phyloP scores from a whole-genome alignment of 352 stramenopile genomes.

The Phytophthora hybrid region DNA sequence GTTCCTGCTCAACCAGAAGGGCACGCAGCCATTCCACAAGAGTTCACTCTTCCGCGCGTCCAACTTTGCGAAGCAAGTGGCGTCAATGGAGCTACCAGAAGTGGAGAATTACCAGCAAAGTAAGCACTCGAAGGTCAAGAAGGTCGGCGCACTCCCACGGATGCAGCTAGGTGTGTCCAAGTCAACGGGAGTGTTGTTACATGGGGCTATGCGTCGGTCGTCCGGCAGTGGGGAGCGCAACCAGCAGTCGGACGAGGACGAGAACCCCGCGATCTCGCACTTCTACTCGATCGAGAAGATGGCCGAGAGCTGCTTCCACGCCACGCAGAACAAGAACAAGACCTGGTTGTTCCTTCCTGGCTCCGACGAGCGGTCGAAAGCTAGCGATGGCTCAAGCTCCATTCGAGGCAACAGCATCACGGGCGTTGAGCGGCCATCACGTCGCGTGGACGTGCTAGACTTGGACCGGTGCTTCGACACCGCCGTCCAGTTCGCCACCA shows the following conservation, averaged over 20 bases:
- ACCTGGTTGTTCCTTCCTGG: conserved; percentile 81
- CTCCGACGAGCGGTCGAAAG: conserved; percentile 65
- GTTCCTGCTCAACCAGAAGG: conserved; percentile 74
- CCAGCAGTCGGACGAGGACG: conserved; percentile 40
- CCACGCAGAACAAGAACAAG: conserved; percentile 72
- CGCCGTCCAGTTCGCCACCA: conserved; percentile 68
- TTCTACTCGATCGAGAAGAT: conserved; percentile 86
- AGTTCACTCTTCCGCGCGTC: conserved; percentile 66
- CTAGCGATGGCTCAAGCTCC: conserved; percentile 48
- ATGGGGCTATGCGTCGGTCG: not conserved
- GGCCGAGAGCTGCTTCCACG: conserved; percentile 74
- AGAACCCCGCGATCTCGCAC: conserved; percentile 56
- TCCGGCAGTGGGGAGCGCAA: conserved; percentile 14
- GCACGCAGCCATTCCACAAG: conserved; percentile 57
- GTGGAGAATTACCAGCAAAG: conserved; percentile 4
- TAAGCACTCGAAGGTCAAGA: conserved; percentile 26
- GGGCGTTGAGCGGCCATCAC: conserved; percentile 64
- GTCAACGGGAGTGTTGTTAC: conserved; percentile 35
- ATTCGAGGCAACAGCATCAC: conserved; percentile 54
- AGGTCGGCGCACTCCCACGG: conserved; percentile 44
- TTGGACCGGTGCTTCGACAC: conserved; percentile 75
- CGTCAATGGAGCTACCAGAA: conserved; percentile 24
- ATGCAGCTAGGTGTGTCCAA: conserved; percentile 44
- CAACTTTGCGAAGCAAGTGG: conserved; percentile 34
- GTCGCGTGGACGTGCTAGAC: conserved; percentile 73